These are phyloP conservation scores for Mitragyna speciosa DNA, from an alignment of 257 asterid species.

Conservation along the genomic window DNA sequence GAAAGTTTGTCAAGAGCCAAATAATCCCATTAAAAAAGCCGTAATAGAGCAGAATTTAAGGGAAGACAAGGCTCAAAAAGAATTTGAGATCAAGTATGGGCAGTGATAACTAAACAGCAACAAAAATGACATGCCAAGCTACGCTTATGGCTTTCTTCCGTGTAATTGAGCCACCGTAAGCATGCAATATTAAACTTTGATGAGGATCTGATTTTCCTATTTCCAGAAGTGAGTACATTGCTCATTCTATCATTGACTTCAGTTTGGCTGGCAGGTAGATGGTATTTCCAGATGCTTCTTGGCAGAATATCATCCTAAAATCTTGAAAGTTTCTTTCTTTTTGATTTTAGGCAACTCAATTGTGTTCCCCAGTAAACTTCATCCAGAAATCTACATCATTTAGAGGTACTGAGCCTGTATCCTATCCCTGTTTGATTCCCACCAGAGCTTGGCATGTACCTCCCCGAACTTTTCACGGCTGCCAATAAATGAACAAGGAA, in stretches of 20 bases:
- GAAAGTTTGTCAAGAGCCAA: background rate
- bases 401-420: constrained; percentile 85
- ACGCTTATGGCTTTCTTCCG: background rate
- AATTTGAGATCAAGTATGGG: constrained; percentile 20
- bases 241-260: background rate
- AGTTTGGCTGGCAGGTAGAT: background rate
- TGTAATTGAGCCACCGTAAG: constrained; percentile 4
- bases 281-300: background rate
- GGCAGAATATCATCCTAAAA: background rate
- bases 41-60: background rate
- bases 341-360: background rate
- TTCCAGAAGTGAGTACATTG: background rate
- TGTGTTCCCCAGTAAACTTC: background rate
- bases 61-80: constrained; percentile 12
- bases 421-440: constrained; percentile 95
- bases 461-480: constrained; percentile 94
- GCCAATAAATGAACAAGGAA: constrained; percentile 7
- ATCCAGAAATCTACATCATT: constrained; percentile 1
- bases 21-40: background rate
- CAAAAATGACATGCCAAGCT: constrained; percentile 18
- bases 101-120: constrained; percentile 2
- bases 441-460: constrained; percentile 86
- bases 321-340: background rate
- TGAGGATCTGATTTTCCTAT: background rate
- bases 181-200: background rate